Conservation (phyloP, 352 stramenopile genomes). For the Sclerospora graminicola region DNA sequence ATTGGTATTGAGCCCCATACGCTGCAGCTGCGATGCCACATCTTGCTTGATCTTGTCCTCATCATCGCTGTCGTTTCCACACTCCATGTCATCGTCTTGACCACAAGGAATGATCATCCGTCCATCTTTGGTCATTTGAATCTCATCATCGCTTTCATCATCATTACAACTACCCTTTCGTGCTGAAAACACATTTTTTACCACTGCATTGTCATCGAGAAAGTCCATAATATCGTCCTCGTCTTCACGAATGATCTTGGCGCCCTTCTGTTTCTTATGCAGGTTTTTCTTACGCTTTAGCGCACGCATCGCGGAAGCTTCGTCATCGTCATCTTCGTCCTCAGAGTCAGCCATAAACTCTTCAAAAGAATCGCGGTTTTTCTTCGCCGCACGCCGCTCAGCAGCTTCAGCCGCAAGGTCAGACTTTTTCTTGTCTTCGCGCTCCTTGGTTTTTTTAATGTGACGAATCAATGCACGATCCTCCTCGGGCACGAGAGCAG, state of each 20-base stretch:
- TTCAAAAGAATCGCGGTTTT: conserved; percentile 55
- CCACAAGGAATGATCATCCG: conserved; percentile 79
- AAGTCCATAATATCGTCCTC: conserved; percentile 91
- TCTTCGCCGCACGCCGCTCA: conserved; percentile 30
- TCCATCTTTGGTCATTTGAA: conserved; percentile 88
- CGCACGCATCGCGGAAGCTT: conserved; percentile 73
- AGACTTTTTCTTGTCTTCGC: conserved; percentile 82
- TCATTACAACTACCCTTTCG: conserved; percentile 16
- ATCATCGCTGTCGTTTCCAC: conserved; percentile 42
- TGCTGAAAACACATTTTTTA: conserved; percentile 79
- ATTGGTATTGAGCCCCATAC: conserved; percentile 70
- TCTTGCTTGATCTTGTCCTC: conserved; percentile 80
- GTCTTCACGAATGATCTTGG: conserved; percentile 70
- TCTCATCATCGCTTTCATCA: conserved; percentile 63
- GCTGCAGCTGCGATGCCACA: conserved; percentile 65
- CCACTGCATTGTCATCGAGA: conserved; percentile 80
- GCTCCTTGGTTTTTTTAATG: conserved; percentile 93
- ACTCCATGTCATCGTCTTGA: conserved; percentile 41
- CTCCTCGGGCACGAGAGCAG: conserved; percentile 81
- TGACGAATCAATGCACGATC: conserved; percentile 90
- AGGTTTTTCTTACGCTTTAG: conserved; percentile 73
- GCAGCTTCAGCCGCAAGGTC: conserved; percentile 43
- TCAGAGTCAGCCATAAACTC: conserved; percentile 78
- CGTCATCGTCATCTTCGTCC: conserved; percentile 70
- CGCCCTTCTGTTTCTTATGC: conserved; percentile 64